phyloP scores from a whole-genome alignment of 768 basidiomycete genomes.

The Suillus bovinus region DNA sequence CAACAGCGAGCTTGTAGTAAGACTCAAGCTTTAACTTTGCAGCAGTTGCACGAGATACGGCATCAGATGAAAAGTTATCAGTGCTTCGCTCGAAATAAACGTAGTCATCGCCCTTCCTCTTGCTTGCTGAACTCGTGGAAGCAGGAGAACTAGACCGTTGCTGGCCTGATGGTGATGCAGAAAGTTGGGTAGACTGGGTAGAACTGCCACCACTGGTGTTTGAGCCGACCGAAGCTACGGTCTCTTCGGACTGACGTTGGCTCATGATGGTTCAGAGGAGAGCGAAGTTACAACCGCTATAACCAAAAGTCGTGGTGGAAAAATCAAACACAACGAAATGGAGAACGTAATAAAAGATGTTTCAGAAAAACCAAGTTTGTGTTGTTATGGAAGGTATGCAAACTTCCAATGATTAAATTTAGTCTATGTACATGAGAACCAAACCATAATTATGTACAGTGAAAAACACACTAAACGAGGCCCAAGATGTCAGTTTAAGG shows the following conservation, averaged over 20 bases:
- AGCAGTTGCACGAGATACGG: conserved; percentile 85
- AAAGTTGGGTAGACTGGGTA: conserved; percentile 5
- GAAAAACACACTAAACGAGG: neutral
- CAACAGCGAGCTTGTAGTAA: conserved; percentile 97
- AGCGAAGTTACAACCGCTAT: conserved; percentile 8
- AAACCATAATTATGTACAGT: neutral
- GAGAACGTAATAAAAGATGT: conserved; percentile 32
- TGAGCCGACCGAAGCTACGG: neutral
- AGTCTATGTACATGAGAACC: neutral
- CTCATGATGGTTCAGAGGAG: conserved; percentile 23
- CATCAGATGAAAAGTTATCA: conserved; percentile 78
- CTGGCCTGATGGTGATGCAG: conserved; percentile 19
- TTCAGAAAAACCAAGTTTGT: conserved; percentile 11
- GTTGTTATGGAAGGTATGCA: conserved; percentile 12
- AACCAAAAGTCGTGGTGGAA: conserved; percentile 8
- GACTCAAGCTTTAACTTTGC: conserved; percentile 97
- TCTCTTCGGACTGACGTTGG: conserved; percentile 31
- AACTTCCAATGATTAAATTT: conserved; percentile 9
- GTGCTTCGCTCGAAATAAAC: conserved; percentile 95
- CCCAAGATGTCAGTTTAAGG: neutral
- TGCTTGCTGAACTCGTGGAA: conserved; percentile 30
- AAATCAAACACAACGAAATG: conserved; percentile 13
- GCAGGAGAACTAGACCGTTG: conserved; percentile 32
- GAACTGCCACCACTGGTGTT: neutral
- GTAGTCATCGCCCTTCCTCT: conserved; percentile 53